Conservation (phyloP, 225 moss, liverwort and hornwort species). For the Marchantia paleacea region DNA sequence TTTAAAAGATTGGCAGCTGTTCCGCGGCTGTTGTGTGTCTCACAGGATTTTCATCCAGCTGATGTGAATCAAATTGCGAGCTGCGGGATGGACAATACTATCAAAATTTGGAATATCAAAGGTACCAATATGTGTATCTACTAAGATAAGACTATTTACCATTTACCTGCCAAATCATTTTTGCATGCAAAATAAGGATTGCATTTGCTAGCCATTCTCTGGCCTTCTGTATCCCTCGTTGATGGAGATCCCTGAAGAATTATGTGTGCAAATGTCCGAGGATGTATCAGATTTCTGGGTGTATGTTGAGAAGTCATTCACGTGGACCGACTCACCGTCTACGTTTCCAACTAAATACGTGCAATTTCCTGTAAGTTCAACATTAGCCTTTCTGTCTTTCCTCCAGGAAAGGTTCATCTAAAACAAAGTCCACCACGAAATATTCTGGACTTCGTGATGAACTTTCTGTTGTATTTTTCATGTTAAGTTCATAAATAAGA, state of each 20-base stretch:
- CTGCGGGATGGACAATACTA: conserved; percentile 99
- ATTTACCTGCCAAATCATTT: neutral
- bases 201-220: neutral
- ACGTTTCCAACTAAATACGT: conserved; percentile 97
- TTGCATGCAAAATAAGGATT: neutral
- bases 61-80: conserved; percentile 84
- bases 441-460: neutral
- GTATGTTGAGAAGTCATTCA: conserved; percentile 85
- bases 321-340: conserved; percentile 80
- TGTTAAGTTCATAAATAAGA: neutral
- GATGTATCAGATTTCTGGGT: conserved; percentile 71
- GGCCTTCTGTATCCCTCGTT: neutral
- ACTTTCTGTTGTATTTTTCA: neutral
- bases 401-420: neutral
- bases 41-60: conserved; percentile 79
- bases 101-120: conserved; percentile 97
- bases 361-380: conserved; percentile 68
- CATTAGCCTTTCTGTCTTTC: neutral
- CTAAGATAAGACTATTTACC: neutral
- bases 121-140: conserved; percentile 23
- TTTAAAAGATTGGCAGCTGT: neutral
- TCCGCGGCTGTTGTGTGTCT: conserved; percentile 3
- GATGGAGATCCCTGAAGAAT: neutral
- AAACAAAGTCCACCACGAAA: neutral
- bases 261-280: neutral